Evolutionary conservation across 495 filamentous ascomycete species (phyloP).

Genomic region (Daldinia grandis): DNA sequence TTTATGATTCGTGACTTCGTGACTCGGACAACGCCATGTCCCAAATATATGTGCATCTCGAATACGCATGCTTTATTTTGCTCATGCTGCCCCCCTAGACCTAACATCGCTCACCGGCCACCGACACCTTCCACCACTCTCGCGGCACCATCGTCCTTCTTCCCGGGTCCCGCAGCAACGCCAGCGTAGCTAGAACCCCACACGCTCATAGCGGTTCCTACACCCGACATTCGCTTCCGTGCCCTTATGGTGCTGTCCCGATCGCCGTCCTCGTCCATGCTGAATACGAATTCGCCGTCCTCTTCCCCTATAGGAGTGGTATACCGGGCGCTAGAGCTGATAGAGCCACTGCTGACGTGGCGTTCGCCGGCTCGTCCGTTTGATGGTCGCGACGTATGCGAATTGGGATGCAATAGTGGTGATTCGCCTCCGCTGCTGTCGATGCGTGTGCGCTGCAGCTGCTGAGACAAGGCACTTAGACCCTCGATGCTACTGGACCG

Average conservation of each 20-base stretch:
- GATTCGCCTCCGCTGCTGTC: conserved; percentile 52
- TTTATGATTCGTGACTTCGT: conserved; percentile 36
- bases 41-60: conserved; percentile 16
- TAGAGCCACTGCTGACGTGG: conserved; percentile 61
- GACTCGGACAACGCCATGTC: conserved; percentile 21
- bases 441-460: conserved; percentile 66
- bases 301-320: conserved; percentile 80
- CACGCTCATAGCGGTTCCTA: conserved; percentile 44
- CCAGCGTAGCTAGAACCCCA: conserved; percentile 52
- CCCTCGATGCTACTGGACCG: conserved; percentile 57
- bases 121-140: conserved; percentile 43
- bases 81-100: no score
- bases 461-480: conserved; percentile 75
- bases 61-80: conserved; percentile 4
- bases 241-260: conserved; percentile 53
- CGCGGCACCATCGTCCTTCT: conserved; percentile 42
- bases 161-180: conserved; percentile 44
- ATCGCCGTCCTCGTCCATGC: conserved; percentile 80
- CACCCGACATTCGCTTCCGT: conserved; percentile 54
- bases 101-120: conserved; percentile 35
- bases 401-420: conserved; percentile 52
- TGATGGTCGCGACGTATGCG: conserved; percentile 42
- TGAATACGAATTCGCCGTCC: conserved; percentile 78
- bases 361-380: conserved; percentile 54
- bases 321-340: conserved; percentile 60